Conservation (phyloP, 768 basidiomycete species). For the Mycena kentingensis region DNA sequence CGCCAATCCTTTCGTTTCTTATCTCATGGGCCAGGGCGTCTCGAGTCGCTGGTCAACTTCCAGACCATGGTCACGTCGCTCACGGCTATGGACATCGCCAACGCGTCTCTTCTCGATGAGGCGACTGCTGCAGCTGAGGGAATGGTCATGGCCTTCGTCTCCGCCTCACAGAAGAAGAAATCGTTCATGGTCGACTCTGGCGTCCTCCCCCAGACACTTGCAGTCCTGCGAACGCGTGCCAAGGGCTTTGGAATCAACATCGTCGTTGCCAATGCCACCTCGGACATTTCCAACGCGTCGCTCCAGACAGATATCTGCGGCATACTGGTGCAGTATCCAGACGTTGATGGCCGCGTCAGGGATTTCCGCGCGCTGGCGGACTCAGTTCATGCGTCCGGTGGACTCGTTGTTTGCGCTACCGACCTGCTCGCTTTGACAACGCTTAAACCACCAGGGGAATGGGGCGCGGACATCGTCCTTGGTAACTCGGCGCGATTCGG, state of each 20-base stretch:
- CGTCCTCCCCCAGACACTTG: conserved; percentile 86
- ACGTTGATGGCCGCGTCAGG: conserved; percentile 80
- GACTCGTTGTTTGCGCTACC: conserved; percentile 84
- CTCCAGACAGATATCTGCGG: conserved; percentile 74
- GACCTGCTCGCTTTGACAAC: conserved; percentile 92
- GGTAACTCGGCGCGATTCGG: conserved; percentile 97
- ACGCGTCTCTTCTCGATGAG: conserved; percentile 94
- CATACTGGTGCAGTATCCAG: conserved; percentile 91
- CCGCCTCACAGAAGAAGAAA: conserved; percentile 67
- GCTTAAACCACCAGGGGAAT: conserved; percentile 95
- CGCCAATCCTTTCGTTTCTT: conserved; percentile 3
- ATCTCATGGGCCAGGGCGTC: conserved; percentile 62
- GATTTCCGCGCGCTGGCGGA: conserved; percentile 70
- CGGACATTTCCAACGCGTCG: conserved; percentile 51
- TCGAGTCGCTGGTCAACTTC: conserved; percentile 95
- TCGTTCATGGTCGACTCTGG: conserved; percentile 84
- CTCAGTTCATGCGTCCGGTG: conserved; percentile 71
- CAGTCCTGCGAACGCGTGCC: conserved; percentile 87
- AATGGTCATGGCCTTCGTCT: conserved; percentile 91
- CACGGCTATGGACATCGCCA: conserved; percentile 93
- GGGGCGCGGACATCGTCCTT: conserved; percentile 95
- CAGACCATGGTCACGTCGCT: conserved; percentile 96
- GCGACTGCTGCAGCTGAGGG: conserved; percentile 93
- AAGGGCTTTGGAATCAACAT: conserved; percentile 92
- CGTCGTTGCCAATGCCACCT: conserved; percentile 61